phyloP scores from a whole-genome alignment of 306 rosid species.

The Cyclanthera cordifolia region DNA sequence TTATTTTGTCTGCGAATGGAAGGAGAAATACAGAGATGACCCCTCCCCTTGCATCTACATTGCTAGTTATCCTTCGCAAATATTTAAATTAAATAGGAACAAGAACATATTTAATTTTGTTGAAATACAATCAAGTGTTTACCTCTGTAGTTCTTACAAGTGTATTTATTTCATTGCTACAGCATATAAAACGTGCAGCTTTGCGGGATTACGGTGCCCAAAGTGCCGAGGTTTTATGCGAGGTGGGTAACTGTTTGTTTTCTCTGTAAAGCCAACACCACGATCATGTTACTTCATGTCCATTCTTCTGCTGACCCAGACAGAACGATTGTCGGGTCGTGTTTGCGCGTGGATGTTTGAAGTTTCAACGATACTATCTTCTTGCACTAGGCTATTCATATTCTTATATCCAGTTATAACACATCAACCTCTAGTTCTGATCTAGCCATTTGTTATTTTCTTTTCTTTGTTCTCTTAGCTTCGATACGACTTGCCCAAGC shows the following conservation, averaged over 20 bases:
- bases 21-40: neutral
- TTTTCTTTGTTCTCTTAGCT: slow-evolving; percentile 42
- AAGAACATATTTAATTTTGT: neutral
- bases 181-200: slow-evolving; percentile 80
- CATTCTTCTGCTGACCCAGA: too few species aligned
- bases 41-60: neutral
- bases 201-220: slow-evolving; percentile 51
- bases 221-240: slow-evolving; percentile 81
- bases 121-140: neutral
- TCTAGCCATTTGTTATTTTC: slow-evolving; percentile 8
- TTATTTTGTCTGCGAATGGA: neutral
- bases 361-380: neutral
- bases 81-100: neutral
- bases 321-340: neutral
- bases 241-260: slow-evolving; percentile 33
- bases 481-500: slow-evolving; percentile 55
- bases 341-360: neutral
- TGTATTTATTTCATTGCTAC: slow-evolving; percentile 33
- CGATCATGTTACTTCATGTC: neutral
- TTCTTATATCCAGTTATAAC: neutral
- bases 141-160: neutral
- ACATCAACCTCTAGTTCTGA: neutral
- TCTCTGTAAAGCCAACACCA: neutral
- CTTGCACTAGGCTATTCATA: neutral
- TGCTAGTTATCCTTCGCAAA: neutral